Percentiles rank a stretch among this genome's conserved stretches.
Conservation (phyloP, 2,329 filamentous ascomycete species). For the Penicillium sp. region DNA sequence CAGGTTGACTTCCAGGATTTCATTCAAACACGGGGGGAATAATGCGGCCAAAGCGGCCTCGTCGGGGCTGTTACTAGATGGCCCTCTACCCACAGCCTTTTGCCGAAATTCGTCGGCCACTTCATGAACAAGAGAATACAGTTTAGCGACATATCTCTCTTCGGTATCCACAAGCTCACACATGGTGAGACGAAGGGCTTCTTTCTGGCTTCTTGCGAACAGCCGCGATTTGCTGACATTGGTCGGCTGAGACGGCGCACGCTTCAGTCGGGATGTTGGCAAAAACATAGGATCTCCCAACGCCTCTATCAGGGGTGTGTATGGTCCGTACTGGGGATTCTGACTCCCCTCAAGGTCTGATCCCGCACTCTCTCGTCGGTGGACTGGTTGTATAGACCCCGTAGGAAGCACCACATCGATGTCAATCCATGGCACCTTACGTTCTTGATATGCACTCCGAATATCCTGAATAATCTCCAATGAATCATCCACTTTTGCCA, state of each 20-base stretch:
- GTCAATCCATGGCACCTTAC: constrained; percentile 80
- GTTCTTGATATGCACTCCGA: constrained; percentile 72
- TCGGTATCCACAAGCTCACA: constrained; percentile 90
- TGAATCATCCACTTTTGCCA: constrained; percentile 77
- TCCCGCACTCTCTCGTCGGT: constrained; percentile 60
- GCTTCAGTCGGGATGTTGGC: constrained; percentile 77
- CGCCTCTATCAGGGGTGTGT: constrained; percentile 71
- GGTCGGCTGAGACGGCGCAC: constrained; percentile 82
- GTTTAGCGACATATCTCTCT: constrained; percentile 85
- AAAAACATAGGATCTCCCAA: constrained; percentile 84
- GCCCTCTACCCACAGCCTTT: constrained; percentile 59
- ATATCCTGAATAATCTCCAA: constrained; percentile 70
- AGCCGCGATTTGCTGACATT: constrained; percentile 73
- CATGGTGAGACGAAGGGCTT: constrained; percentile 82
- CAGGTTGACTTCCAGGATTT: constrained; percentile 78
- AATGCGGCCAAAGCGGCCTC: constrained; percentile 70
- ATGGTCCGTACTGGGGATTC: constrained; percentile 67
- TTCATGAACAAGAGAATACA: constrained; percentile 77
- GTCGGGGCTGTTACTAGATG: constrained; percentile 67
- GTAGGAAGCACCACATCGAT: constrained; percentile 81
- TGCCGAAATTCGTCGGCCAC: constrained; percentile 77
- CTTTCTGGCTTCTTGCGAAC: constrained; percentile 78
- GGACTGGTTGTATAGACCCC: constrained; percentile 66
- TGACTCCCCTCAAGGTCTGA: constrained; percentile 27
- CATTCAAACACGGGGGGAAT: constrained; percentile 77